Conservation (phyloP, 2,329 filamentous ascomycete genomes). For the Talaromyces piceae region DNA sequence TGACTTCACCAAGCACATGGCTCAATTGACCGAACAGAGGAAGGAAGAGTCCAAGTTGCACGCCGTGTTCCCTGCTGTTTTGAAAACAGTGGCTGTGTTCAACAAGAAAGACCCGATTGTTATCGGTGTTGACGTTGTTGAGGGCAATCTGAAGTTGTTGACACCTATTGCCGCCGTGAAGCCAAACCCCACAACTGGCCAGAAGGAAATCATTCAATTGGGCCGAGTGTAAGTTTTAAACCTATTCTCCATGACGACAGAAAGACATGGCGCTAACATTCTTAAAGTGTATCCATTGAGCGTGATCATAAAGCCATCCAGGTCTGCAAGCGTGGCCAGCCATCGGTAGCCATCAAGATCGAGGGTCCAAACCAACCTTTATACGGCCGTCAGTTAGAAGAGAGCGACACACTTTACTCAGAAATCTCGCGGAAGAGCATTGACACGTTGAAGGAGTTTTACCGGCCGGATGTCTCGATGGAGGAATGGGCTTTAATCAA, state of each 20-base stretch:
- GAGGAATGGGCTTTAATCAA: slow-evolving; percentile 94
- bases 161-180: slow-evolving; percentile 87
- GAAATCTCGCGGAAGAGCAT: slow-evolving; percentile 82
- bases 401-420: slow-evolving; percentile 81
- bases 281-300: slow-evolving; percentile 77
- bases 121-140: slow-evolving; percentile 88
- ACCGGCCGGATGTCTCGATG: slow-evolving; percentile 75
- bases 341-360: slow-evolving; percentile 97
- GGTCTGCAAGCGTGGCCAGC: slow-evolving; percentile 90
- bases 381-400: slow-evolving; percentile 92
- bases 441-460: slow-evolving; percentile 93
- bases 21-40: slow-evolving; percentile 74
- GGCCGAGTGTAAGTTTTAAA: slow-evolving; percentile 77
- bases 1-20: slow-evolving; percentile 92
- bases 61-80: slow-evolving; percentile 93
- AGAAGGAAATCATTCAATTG: slow-evolving; percentile 75
- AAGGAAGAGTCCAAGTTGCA: slow-evolving; percentile 95
- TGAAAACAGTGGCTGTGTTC: slow-evolving; percentile 86
- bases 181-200: slow-evolving; percentile 66
- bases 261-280: slow-evolving; percentile 17
- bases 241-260: neutral
- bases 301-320: slow-evolving; percentile 93
- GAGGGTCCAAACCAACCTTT: slow-evolving; percentile 87
- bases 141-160: slow-evolving; percentile 76
- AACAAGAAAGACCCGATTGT: slow-evolving; percentile 98